Evolutionary conservation across 805 yeast species (phyloP), one percentile per base, ranked within the genome.

Genomic region (Cyberlindnera maclurae): DNA sequence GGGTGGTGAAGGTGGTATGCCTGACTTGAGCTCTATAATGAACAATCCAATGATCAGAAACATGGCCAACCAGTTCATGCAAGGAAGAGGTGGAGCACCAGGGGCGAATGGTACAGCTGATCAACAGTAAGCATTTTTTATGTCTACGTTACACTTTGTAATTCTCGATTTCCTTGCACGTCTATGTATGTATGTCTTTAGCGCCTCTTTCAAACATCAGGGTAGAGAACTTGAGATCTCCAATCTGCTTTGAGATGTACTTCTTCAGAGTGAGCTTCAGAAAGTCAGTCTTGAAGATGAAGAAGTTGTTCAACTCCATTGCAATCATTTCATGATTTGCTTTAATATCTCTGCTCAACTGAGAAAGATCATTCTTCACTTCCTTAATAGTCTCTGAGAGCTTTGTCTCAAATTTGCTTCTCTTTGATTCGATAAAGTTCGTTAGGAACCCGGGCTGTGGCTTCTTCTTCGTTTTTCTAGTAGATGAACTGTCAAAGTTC

Each of bases 31-130:
- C 30, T 85, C 81, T 35, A 53, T 88, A 57, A 75, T 87, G 85
- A 82, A 77, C 61, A 82, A 87, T 60, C 95, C 95, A 39, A 76
- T 77, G 68, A 64, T 87, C 33, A 77, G 70, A 59, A 74, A 80
- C 46, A 64, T 82, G 76, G 93, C 89, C 26, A 71, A 67, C 41
- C 81, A 70, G 52, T 79, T 86, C 55, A 72, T 80, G 73, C 59
- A 60, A 37, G 60, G 59, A 29, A 49, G 45, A 33, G 46, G 38
- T 26, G 43, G 46, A 37, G 26, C 31, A 15, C 29, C 16, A 13
- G 38, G 20, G 28, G 28, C 31, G n/a, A 26, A 32, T 5, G 30
- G 15, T 33, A 18, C 24, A 20, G 24, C 24, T 20, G 24, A 20
- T 20, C 24, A 20, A 20, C 24, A 20, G 8, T 20, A 20, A 20